Base-by-base conservation (phyloP, 495 filamentous ascomycete genomes). In the Thermochaetoides thermophila region DNA sequence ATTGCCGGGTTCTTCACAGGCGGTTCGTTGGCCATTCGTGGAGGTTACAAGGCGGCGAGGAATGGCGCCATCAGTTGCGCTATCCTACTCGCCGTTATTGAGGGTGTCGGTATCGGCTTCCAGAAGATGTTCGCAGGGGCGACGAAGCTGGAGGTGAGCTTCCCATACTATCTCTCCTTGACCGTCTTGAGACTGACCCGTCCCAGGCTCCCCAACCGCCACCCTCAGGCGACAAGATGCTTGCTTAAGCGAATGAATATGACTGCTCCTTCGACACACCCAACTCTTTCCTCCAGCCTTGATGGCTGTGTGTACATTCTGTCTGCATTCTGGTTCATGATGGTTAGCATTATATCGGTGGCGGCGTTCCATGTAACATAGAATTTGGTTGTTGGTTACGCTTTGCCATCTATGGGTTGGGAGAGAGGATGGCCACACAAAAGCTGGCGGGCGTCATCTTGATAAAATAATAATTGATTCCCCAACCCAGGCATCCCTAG, bases 1-100 rank as follows among this genome's bases (percentile, higher is more conserved):
- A 76, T 91, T 40, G 89, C 89, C 20, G 89, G 89, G 39, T 95
- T 95, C 69, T 86, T 95, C 56, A 97, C 89, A 13, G 89, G 89
- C 48, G 91, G 89, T 43, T 63, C 89, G 10, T 65, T 97, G 13
- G 89, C 89, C 15, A 66, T 95, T 29, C 73, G 89, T 60, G 91
- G 89, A 48, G 91, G 89, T 31, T 69, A 75, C 43, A 82, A 78
- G 58, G 82, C 87, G 22, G 81, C 84, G 13, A 66, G 89, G 40
- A 96, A 96, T 60, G 83, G 81, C 22, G 89, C 91, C 25, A 96
- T 97, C 38, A 84, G 84, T 48, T 95, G 89, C 53, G 89, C 84
- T 26, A 81, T 91, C 35, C 67, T 97, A 50, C 68, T 97, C 12
- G 89, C 79, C 7, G 87, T 97, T 27, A 96, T 97, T 40, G 89